A percentile compares a stretch with the other conserved stretches of the same genome.
Conservation (phyloP, 768 basidiomycete genomes). For the Pulveroboletus sp. region DNA sequence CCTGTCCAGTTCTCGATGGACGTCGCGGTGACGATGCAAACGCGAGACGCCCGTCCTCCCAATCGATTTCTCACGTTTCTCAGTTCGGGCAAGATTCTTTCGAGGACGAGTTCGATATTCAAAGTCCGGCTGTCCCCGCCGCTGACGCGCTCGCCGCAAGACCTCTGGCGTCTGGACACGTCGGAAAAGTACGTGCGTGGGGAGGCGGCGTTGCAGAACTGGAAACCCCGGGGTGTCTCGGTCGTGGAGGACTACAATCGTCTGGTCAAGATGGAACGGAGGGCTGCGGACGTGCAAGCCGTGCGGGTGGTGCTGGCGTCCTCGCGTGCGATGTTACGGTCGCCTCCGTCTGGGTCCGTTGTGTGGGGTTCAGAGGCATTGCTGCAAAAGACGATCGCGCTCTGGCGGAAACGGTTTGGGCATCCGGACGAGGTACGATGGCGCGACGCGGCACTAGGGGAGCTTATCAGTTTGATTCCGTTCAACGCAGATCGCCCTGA, state of each 20-base stretch:
- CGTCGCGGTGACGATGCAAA: conserved; percentile 76
- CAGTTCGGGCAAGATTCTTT: conserved; percentile 68
- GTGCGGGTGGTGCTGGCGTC: conserved; percentile 71
- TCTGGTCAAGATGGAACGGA: conserved; percentile 64
- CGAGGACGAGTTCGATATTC: conserved; percentile 83
- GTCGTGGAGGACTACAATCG: conserved; percentile 84
- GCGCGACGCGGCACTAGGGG: too few relatives aligned
- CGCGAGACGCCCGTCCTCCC: conserved; percentile 81
- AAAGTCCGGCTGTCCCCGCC: conserved; percentile 77
- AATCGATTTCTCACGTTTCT: conserved; percentile 74
- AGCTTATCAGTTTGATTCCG: too few relatives aligned
- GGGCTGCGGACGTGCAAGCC: conserved; percentile 87
- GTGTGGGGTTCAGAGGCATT: conserved; percentile 64
- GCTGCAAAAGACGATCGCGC: conserved; percentile 58
- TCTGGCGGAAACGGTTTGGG: conserved; percentile 86
- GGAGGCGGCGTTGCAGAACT: conserved; percentile 76
- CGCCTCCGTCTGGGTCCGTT: conserved; percentile 48
- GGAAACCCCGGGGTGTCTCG: conserved; percentile 86
- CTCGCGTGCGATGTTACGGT: conserved; percentile 42
- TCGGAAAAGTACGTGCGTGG: conserved; percentile 93
- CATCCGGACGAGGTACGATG: conserved; percentile 70
- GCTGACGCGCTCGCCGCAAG: conserved; percentile 78
- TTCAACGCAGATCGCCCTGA: conserved; percentile 65
- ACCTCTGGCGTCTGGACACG: conserved; percentile 94
- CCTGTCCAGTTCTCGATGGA: conserved; percentile 90